Base-by-base conservation (phyloP, 1,284 basidiomycete species). In the Puccinia triticina region DNA sequence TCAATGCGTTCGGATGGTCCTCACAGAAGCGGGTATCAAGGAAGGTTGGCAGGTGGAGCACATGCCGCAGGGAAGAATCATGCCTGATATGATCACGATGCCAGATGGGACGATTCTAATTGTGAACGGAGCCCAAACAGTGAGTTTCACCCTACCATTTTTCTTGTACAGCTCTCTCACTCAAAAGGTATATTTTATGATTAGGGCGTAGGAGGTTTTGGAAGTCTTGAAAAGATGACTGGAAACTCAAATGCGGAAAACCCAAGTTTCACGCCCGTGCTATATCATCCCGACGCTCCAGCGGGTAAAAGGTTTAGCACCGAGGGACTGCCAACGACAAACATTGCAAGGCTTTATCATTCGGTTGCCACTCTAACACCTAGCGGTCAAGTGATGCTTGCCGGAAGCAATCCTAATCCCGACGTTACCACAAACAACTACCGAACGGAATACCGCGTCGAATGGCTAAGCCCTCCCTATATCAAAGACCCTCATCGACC, bases 281-380 rank as follows among this genome's bases (percentile, higher is more conserved):
- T 95, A 16, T 96, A 95, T 87, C 89, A 91, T 83, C 93, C 93
- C 0, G 79, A 85, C n/a, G 91, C 90, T 12, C 88, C 90, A 0
- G 82, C 83, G 50, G 92, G 92, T 11, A 86, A 88, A 79, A 90
- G 94, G 34, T 93, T 95, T 87, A 90, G 90, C 3, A 87, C 87
- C 1, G 87, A 86, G 10, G 91, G 91, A 21, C 89, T 95, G 88
- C 91, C 91, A 14, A 88, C 89, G 0, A 93, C 92, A 84, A 84
- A 88, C 53, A 94, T 94, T 84, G 91, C 94, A 40, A 89, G 94
- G 79, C 86, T 96, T 86, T 96, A 96, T 86, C 94, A 96, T 85
- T 89, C 85, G 83, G 87, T 86, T 8, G 86, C 86, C 53, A 83
- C 86, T 21, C 84, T 88, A n/a, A 84, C 86, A 23, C 83, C 87